Evolutionary conservation across 192 early-diverging fungal genomes (phyloP).

Genomic region (Coemansia sp.): DNA sequence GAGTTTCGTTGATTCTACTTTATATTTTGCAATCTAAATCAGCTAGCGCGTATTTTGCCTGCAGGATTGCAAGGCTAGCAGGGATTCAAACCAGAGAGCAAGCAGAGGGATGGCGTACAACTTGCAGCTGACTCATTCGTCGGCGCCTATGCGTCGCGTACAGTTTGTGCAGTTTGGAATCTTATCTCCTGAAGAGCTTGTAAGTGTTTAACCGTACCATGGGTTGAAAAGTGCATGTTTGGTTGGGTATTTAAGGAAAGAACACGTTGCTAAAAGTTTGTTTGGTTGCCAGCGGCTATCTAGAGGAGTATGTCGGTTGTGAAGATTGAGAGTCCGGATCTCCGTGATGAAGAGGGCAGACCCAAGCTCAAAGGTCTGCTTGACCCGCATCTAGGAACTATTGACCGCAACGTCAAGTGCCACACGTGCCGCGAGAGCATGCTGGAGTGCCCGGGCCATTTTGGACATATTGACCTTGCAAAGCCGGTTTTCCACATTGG

Average conservation of each 20-base stretch:
- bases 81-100: constrained; percentile 4
- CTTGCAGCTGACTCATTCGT: constrained; percentile 39
- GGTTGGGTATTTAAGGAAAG: not conserved
- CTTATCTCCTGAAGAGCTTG: constrained; percentile 94
- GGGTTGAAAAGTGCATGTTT: not conserved
- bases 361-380: constrained; percentile 85
- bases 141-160: constrained; percentile 69
- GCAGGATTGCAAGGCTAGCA: constrained; percentile 10
- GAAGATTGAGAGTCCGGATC: constrained; percentile 87
- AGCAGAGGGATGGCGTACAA: constrained; percentile 37
- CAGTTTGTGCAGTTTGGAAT: constrained; percentile 94
- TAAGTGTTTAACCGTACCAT: constrained; percentile 52
- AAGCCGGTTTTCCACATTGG: constrained; percentile 95
- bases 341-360: constrained; percentile 78
- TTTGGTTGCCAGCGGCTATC: not conserved
- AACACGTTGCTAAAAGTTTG: not conserved
- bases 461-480: constrained; percentile 95
- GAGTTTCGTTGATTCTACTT: not conserved
- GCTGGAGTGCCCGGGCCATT: constrained; percentile 96
- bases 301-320: constrained; percentile 98
- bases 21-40: constrained; percentile 2
- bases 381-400: constrained; percentile 95
- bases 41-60: not conserved
- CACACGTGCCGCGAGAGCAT: constrained; percentile 93
- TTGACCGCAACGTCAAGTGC: constrained; percentile 96